Evolutionary conservation across 257 asterid genomes (phyloP), one percentile per base, ranked within the genome.

Genomic region (Nicotiana paniculata): DNA sequence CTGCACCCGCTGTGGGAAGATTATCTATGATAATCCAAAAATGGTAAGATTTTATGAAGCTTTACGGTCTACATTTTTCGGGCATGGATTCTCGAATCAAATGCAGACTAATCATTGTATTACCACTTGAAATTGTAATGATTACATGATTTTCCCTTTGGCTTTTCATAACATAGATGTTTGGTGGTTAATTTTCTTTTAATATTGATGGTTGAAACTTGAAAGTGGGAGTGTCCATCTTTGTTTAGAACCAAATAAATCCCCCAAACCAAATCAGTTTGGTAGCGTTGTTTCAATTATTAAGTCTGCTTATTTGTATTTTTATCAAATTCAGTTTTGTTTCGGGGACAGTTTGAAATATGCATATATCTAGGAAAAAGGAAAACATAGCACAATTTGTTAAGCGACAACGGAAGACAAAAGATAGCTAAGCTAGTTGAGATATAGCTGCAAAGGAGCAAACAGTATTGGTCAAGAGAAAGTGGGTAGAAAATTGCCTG

Each of bases 1-100:
- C 77, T 96, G 98, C 91, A 91, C 98, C 33, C 64, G 37, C 15
- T 96, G 98, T 82, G 97, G 95, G 79, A 91, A 82, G 85, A 88
- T 94, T 76, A 80, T 91, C 37, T 96, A 96, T 57, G 99, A 94
- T 90, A 96, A 96, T 84, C 99, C 99, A 11, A 96, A 96, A 90
- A 94, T 96, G 97, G 99, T 93, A 87, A 88, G 90, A 33, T 48
- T 81, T 65, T 57, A 48, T 24, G 26, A 21, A 46, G 59, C 78
- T 72, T 72, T 33, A 46, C 21, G 24, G 35, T 43, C 77, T 6
- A 11, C 17, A 11, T 68, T 17, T 68, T 43, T 9, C 51, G 4
- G 4, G 0, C 32, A 18, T 37, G 55, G 51, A 68, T 68, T 68
- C 28, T 37, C 2, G 13, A 68, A 39, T n/a, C 55, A 68, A 68